Evolutionary conservation across 805 yeast genomes (phyloP), one percentile per base, ranked within the genome.

Genomic region (Candida insectorum): DNA sequence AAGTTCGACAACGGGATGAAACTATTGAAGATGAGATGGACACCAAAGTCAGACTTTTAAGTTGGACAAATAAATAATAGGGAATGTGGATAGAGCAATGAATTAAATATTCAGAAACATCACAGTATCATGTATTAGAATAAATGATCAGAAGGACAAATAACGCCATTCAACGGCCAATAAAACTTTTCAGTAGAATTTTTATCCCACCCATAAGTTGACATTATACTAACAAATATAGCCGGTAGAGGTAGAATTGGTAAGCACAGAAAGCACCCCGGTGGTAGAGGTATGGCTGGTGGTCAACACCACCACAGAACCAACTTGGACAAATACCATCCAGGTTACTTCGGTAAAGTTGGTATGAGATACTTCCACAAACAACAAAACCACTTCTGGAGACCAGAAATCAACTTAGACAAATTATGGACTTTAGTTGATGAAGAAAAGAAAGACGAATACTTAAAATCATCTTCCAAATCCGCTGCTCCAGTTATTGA

Each of bases 261-360:
- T 77, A 93, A 93, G 85, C 98, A 93, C 94, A 89, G 98, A 88
- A 93, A 93, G 95, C 93, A 85, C 65, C 97, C 98, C 56, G 98
- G 98, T 93, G 98, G 98, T 79, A 89, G 97, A 78, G 99, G 99
- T 93, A 91, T 77, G 89, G 99, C 99, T 71, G 99, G 99, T 91
- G 99, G 99, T 87, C 91, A 79, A 77, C 97, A 91, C 76, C 99
- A 93, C 77, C 98, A 93, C 96, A 87, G 99, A 82, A 89, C 93
- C 73, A 93, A 93, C 81, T 75, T 93, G 79, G 99, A 93, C 75
- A 93, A 91, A 77, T 93, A 85, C 96, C 99, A 93, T 75, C 98
- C 98, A 65, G 99, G 99, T 88, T 93, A 93, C 91, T 93, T 93
- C 78, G 99, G 99, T 85, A 94, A 93, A 80, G 97, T 93, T 70